phyloP scores from a whole-genome alignment of 2,329 filamentous ascomycete species.

The Volutella citrinella region DNA sequence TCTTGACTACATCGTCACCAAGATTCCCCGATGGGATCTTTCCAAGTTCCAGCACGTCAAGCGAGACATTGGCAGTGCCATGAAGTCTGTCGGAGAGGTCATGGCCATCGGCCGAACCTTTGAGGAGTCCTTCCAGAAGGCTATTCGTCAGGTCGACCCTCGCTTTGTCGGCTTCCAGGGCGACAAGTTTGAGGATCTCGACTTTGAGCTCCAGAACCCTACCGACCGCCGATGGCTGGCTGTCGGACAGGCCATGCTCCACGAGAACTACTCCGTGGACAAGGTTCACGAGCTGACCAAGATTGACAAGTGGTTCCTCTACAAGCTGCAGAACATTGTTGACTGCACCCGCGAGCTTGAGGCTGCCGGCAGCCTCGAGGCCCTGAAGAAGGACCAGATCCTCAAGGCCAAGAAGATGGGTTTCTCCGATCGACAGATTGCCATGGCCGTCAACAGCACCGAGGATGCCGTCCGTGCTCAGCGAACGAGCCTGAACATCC shows the following conservation, averaged over 20 bases:
- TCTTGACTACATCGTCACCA: conserved; percentile 96
- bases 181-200: conserved; percentile 89
- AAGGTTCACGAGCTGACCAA: conserved; percentile 90
- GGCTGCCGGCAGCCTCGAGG: conserved; percentile 76
- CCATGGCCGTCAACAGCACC: conserved; percentile 75
- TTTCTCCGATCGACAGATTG: conserved; percentile 96
- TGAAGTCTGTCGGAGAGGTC: conserved; percentile 99
- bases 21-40: conserved; percentile 98
- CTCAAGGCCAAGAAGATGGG: conserved; percentile 94
- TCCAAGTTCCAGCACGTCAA: conserved; percentile 99
- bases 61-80: conserved; percentile 92
- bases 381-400: conserved; percentile 83
- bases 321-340: conserved; percentile 98
- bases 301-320: conserved; percentile 99
- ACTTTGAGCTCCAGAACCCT: conserved; percentile 85
- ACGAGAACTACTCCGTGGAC: conserved; percentile 93
- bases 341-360: conserved; percentile 85
- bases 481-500: conserved; percentile 83
- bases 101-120: conserved; percentile 99
- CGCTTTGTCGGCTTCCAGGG: conserved; percentile 91
- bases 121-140: conserved; percentile 98
- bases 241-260: conserved; percentile 95
- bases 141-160: conserved; percentile 94
- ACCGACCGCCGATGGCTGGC: conserved; percentile 97
- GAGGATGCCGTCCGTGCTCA: conserved; percentile 88